Base-by-base conservation (phyloP, 306 rosid genomes). In the Hylodesmum podocarpum region DNA sequence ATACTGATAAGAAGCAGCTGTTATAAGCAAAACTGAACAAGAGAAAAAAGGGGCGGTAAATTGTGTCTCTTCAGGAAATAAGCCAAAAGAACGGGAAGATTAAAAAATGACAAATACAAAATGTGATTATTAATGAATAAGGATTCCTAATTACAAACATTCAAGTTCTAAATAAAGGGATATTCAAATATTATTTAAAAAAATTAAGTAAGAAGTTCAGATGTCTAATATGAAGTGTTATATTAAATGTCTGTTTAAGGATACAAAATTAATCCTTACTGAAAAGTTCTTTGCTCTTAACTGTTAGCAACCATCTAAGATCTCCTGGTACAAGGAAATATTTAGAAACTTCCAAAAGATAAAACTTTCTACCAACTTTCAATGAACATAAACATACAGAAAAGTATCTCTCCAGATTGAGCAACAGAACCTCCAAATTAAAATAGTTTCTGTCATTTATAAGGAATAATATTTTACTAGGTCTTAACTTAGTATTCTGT, bases 251-350 rank as follows among this genome's bases (percentile, higher is more conserved):
- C 47, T 27, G 40, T 41, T 34, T 43, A 66, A 58, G 50, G 69
- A 66, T 71, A 51, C 62, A 72, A 72, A 58, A 22, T 77, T 75
- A 75, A 82, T 73, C 61, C 66, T 49, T 37, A 70, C 61, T 29
- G 6, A 41, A 59, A 51, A 72, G 64, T 61, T 41, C 19, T 50
- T 27, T 75, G 55, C 64, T 55, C 39, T 55, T 13, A 82, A 76
- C 51, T 49, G 58, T 75, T 72, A 33, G 51, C 78, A 64, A 63
- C 39, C 71, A 62, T 57, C 57, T 33, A 57, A 37, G 64, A 33
- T 50, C 47, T 62, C 65, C 53, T 36, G 28, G 11, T 55, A 78
- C 76, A 39, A 70, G 49, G 47, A 66, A 49, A 75, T 57, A 66
- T 67, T 85, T 21, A 21, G 50, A 78, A 71, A 66, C 39, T 67